These are phyloP conservation scores for Fraxinus paxiana DNA, from an alignment of 305 asterid species.

Conservation along the genomic window DNA sequence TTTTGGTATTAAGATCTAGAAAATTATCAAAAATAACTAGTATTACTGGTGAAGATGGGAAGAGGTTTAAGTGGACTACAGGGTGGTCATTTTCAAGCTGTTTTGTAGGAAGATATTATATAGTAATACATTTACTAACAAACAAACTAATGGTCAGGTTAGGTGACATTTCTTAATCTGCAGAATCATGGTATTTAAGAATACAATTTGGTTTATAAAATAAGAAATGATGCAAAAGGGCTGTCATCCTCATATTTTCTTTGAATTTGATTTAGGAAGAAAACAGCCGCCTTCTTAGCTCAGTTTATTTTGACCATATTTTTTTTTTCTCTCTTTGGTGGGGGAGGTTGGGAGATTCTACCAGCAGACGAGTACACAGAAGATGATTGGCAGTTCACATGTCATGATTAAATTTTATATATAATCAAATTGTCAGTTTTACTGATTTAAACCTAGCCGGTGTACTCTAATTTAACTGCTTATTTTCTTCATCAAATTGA, in stretches of 20 bases:
- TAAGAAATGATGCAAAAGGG: constrained; percentile 15
- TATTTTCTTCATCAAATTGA: neutral
- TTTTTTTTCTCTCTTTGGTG: neutral
- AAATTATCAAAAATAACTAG: neutral
- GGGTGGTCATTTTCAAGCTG: constrained; percentile 17
- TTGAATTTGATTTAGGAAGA: neutral
- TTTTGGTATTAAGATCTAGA: neutral
- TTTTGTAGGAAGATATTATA: neutral
- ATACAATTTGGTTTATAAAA: constrained; percentile 18
- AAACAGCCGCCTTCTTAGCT: neutral
- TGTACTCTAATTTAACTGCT: neutral
- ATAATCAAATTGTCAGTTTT: neutral
- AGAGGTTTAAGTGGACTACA: neutral
- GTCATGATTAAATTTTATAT: constrained; percentile 21
- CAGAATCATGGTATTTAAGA: constrained; percentile 14
- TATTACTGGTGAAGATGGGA: neutral
- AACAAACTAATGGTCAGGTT: constrained; percentile 31
- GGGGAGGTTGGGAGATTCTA: constrained; percentile 20
- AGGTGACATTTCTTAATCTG: constrained; percentile 33
- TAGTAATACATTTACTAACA: constrained; percentile 4
- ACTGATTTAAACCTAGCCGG: neutral
- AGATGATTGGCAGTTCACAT: constrained; percentile 20
- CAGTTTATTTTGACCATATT: neutral
- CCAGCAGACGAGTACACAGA: constrained; percentile 22
- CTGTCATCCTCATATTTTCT: neutral